Evolutionary conservation across 2,329 filamentous ascomycete genomes (phyloP), one percentile per base, ranked within the genome.

Genomic region (Cladophialophora exuberans): DNA sequence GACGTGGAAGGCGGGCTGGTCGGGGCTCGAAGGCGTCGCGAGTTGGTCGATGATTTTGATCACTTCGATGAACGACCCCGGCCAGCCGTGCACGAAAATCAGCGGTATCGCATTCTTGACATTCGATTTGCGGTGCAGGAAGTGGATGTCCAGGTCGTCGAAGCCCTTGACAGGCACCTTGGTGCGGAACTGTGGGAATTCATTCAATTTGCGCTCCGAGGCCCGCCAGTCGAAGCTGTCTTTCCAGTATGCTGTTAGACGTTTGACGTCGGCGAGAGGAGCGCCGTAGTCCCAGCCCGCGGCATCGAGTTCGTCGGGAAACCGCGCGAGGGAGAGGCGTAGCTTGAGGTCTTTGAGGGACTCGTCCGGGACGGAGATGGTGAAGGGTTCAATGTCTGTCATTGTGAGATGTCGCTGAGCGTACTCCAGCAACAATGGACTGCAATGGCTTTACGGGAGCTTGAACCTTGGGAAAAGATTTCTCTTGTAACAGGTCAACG

Each of bases 141-240:
- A 74, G 62, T 75, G 73, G 45, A 75, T 52, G 11, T 52, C 39
- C 11, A 62, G 33, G 11, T 42, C 22, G 3, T 57, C 60, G 36
- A 52, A 60, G 42, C 52, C 57, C 4, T 57, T 44, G 25, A 51
- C 53, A 10, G 44, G 23, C 54, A 64, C 59, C 1, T 64, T 66
- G 0, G 79, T 80, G 1, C 72, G 76, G 69, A 78, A 87, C 45
- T 89, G 84, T 0, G 83, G 80, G 5, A 86, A 68, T 25, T 76
- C 56, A 65, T 89, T 89, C 9, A 89, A 67, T 42, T 76, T 73
- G 3, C 73, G 69, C 67, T 89, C 85, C 17, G 79, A 76, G 30
- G 73, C 71, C 26, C 83, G 77, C 85, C 85, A 89, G 67, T 87
- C 79, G 65, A 79, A 84, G 0, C 65, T 65, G 3, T 79, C 71